Base-by-base conservation (phyloP, 2,329 filamentous ascomycete genomes). In the Capronia epimyces region DNA sequence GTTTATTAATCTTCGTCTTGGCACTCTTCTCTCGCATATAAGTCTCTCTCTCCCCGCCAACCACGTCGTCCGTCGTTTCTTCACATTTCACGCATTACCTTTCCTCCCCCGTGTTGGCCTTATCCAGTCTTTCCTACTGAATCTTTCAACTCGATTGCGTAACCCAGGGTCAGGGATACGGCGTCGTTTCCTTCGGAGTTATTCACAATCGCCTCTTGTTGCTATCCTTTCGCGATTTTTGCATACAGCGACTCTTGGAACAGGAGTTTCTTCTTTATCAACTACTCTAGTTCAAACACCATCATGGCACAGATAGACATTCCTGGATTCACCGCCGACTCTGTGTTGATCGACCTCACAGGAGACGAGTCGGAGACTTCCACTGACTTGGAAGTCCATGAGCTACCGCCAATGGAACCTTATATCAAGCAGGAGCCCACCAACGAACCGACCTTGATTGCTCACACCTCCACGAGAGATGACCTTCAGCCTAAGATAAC, bases 361-460 rank as follows among this genome's bases (percentile, higher is more conserved):
- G 15, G 5, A 9, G 39, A 25, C 31, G 53, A 56, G 42, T 49
- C 52, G 21, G 53, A 47, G 21, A 45, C 40, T 31, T 24, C 31
- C 5, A 18, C 24, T 20, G 20, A 9, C 16, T 20, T 7, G 9
- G 43, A 39, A 8, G 15, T 16, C 6, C 10, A 46, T n/a, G 20
- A 6, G 8, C 1, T 12, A 3, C 6, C 27, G 29, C 15, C 22
- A 13, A 32, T 18, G 6, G 20, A 36, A 3, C 18, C 34, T 8
- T n/a, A 37, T 2, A 36, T 50, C 49, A 56, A 56, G 27, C 15
- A 43, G 10, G 53, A 56, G 41, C 41, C 18, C 3, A 25, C 18
- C 4, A 49, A 51, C 9, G 44, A 46, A 31, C 2, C 21, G 5
- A 31, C 2, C n/a, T n/a, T 13, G 27, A 46, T 12, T 12, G 36